Conservation (phyloP, 2,329 filamentous ascomycete genomes). For the Dissoconium aciculare region DNA sequence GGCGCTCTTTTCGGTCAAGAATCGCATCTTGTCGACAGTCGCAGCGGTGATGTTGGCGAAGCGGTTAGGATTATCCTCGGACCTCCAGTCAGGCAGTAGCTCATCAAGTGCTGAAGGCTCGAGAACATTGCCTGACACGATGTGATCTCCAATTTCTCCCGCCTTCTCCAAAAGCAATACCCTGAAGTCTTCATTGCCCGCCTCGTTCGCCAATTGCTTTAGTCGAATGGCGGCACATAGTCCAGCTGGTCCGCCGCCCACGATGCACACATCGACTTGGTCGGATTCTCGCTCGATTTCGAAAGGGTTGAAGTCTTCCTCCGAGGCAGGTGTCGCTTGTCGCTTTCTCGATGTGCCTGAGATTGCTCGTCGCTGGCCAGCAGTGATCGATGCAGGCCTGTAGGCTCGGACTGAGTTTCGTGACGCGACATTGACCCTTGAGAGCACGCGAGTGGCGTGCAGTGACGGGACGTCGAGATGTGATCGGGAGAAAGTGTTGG, state of each 20-base stretch:
- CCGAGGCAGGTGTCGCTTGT: conserved; percentile 25
- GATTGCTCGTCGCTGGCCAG: conserved; percentile 23
- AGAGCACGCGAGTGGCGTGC: no score
- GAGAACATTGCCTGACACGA: conserved; percentile 88
- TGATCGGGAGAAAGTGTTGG: no score
- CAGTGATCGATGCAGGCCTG: conserved; percentile 21
- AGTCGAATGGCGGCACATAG: conserved; percentile 84
- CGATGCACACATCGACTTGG: conserved; percentile 89
- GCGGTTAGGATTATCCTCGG: conserved; percentile 70
- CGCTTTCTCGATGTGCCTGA: conserved; percentile 17
- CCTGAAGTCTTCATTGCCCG: conserved; percentile 88
- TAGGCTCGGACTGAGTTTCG: no score
- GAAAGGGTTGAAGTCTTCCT: conserved; percentile 30
- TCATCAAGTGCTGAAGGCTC: conserved; percentile 79
- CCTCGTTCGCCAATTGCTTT: conserved; percentile 88
- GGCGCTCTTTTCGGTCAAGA: conserved; percentile 66
- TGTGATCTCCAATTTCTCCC: conserved; percentile 85
- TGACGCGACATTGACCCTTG: no score
- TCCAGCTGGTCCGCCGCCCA: conserved; percentile 89
- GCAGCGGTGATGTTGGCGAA: conserved; percentile 82
- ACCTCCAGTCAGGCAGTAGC: conserved; percentile 84
- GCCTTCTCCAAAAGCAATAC: conserved; percentile 91
- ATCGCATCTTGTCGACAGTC: conserved; percentile 75
- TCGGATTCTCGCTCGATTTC: conserved; percentile 75
- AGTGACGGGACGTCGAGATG: no score